Percentiles rank a stretch among this genome's conserved stretches.
phyloP scores from a whole-genome alignment of 2,329 filamentous ascomycete genomes.

The Curvularia lunata region DNA sequence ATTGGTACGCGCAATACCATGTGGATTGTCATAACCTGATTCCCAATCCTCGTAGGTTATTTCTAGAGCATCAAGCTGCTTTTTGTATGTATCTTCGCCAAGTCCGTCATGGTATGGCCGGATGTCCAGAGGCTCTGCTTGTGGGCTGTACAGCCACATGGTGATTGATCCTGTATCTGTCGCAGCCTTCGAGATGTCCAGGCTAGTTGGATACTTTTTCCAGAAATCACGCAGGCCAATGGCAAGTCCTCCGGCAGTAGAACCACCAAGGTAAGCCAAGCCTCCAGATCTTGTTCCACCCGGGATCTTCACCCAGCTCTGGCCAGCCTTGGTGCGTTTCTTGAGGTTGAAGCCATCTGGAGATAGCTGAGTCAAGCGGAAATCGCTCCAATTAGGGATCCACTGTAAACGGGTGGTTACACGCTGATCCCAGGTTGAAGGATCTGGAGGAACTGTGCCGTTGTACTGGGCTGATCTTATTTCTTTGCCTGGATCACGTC shows the following conservation, averaged over 20 bases:
- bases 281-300: constrained; percentile 64
- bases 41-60: constrained; percentile 71
- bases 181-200: constrained; percentile 62
- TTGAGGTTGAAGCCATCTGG: constrained; percentile 66
- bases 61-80: constrained; percentile 65
- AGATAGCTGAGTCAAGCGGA: constrained; percentile 63
- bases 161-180: constrained; percentile 61
- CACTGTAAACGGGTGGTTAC: constrained; percentile 59
- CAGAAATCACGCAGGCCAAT: constrained; percentile 67
- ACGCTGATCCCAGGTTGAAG: constrained; percentile 55
- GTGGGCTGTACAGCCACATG: constrained; percentile 66
- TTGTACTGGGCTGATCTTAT: constrained; percentile 60
- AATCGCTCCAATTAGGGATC: constrained; percentile 66
- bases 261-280: constrained; percentile 64
- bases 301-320: constrained; percentile 65
- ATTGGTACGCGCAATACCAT: constrained; percentile 65
- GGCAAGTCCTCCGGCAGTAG: constrained; percentile 64
- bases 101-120: constrained; percentile 65
- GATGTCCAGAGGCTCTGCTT: constrained; percentile 62
- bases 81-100: constrained; percentile 61
- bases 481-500: constrained; percentile 59
- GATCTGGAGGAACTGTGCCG: constrained; percentile 52
- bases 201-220: constrained; percentile 66
- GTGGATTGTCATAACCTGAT: constrained; percentile 60
- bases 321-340: constrained; percentile 65